Evolutionary conservation across 23 red algal genomes (phyloP).

Genomic region (Gracilaria vermiculophylla): DNA sequence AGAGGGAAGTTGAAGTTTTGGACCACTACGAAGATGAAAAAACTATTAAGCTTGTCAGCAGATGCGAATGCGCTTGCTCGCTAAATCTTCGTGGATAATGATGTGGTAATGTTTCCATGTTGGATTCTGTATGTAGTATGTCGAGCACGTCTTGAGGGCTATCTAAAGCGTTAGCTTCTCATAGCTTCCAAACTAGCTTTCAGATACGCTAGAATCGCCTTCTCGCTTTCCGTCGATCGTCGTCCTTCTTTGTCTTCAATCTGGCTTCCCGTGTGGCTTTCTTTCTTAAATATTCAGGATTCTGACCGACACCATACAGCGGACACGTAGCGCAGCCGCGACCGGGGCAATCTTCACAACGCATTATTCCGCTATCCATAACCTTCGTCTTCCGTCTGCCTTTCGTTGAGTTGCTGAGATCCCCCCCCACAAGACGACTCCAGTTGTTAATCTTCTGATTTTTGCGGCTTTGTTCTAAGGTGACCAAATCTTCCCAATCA

Average conservation of each 20-base stretch:
- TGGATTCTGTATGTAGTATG: no score
- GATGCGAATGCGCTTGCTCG: no score
- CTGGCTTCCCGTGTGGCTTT: slow-evolving; percentile 25
- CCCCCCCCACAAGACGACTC: slow-evolving; percentile 72
- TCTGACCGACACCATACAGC: slow-evolving; percentile 76
- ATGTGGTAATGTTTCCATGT: no score
- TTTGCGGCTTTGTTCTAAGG: slow-evolving; percentile 62
- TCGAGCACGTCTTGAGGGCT: no score
- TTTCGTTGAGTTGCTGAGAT: slow-evolving; percentile 22
- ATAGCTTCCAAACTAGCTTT: no score
- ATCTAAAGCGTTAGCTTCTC: no score
- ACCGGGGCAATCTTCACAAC: slow-evolving; percentile 78
- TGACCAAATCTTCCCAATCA: slow-evolving; percentile 74
- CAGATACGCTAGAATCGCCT: neutral
- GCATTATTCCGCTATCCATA: slow-evolving; percentile 61
- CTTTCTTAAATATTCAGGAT: slow-evolving; percentile 77
- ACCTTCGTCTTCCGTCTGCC: slow-evolving; percentile 44
- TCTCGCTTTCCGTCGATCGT: neutral
- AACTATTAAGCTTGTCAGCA: no score
- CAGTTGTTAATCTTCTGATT: slow-evolving; percentile 80
- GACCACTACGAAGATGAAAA: no score
- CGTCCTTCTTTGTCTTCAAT: neutral
- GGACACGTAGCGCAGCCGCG: slow-evolving; percentile 76
- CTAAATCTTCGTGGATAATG: no score
- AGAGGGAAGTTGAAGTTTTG: no score